Base-by-base conservation (phyloP, 208 protist genomes). In the Porcisia hertigi region DNA sequence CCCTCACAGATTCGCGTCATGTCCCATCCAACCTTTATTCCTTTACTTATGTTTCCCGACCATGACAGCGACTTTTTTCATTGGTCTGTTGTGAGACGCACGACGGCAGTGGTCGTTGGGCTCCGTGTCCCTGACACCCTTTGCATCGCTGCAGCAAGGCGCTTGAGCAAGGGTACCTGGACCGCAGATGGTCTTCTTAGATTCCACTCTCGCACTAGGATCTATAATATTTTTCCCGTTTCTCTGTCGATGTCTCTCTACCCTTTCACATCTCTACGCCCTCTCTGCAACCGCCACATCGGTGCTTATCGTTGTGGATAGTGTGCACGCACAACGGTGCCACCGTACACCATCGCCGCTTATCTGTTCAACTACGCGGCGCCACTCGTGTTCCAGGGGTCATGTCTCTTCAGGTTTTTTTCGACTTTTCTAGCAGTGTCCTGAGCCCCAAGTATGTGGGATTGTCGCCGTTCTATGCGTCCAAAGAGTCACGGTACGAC, bases 361-460 rank as follows among this genome's bases (percentile, higher is more conserved):
- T 45, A 36, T 39, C 41, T n/a, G n/a, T n/a, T 62, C 57, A 30
- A n/a, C 34, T 45, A 2, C 41, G 20, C 58, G 3, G 43, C 65
- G 18, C 36, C 23, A 39, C 66, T 71, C 25, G 41, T 14, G 23
- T 12, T 57, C 1, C 36, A 2, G 39, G 30, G 0, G 18, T n/a
- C 45, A 91, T 90, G 87, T 90, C 88, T 12, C 49, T 73, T 23
- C 88, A 87, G 64, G 86, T 85, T 1, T 86, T 94, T 55, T 87
- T 95, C 69, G 88, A 91, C 62, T 82, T 96, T 30, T 95, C 88
- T 3, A 95, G 65, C 59, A 95, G 85, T 55, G 73, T 93, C 23
- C 69, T 94, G 52, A 93, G 82, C 75, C 92, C 94, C 2, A 94
- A 95, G 65, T 67, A 88, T 34, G 76, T 96, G 0, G 90, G 92